Conservation (phyloP, 768 basidiomycete species). For the Boletellus emodensis region DNA sequence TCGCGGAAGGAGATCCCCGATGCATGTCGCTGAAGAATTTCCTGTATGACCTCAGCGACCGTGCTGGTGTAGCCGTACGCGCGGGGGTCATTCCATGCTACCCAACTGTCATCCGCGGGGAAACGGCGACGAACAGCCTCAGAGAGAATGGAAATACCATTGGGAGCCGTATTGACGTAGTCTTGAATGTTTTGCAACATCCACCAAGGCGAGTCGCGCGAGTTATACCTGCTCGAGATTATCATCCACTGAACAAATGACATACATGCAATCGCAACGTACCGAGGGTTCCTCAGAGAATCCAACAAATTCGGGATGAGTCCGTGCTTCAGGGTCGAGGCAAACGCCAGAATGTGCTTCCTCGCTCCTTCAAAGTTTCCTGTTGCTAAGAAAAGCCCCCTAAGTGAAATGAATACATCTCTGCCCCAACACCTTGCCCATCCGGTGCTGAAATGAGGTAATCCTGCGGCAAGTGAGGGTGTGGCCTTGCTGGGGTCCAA, state of each 20-base stretch:
- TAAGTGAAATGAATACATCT: conserved; percentile 88
- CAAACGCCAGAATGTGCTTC: conserved; percentile 89
- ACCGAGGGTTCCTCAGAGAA: conserved; percentile 81
- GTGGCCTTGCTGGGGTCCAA: conserved; percentile 66
- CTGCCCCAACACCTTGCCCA: conserved; percentile 99
- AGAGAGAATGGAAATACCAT: conserved; percentile 74
- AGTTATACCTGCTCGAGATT: conserved; percentile 67
- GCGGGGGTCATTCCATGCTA: conserved; percentile 79
- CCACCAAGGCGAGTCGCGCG: conserved; percentile 98
- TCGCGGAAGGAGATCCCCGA: conserved; percentile 92
- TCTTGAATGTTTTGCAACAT: conserved; percentile 99
- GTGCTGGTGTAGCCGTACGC: conserved; percentile 82
- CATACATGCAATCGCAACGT: conserved; percentile 15
- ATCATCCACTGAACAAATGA: neutral
- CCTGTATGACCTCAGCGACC: conserved; percentile 94
- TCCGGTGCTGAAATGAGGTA: conserved; percentile 88
- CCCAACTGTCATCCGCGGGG: conserved; percentile 92
- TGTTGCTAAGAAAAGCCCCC: conserved; percentile 91
- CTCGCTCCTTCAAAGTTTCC: conserved; percentile 84
- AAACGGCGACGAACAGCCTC: conserved; percentile 90
- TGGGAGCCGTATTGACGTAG: conserved; percentile 78
- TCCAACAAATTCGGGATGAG: conserved; percentile 95
- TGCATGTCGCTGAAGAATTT: conserved; percentile 92
- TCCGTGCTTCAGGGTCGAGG: conserved; percentile 91
- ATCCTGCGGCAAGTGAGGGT: conserved; percentile 87